Conservation (phyloP, 2,329 filamentous ascomycete species). For the Colletotrichum acutatum region DNA sequence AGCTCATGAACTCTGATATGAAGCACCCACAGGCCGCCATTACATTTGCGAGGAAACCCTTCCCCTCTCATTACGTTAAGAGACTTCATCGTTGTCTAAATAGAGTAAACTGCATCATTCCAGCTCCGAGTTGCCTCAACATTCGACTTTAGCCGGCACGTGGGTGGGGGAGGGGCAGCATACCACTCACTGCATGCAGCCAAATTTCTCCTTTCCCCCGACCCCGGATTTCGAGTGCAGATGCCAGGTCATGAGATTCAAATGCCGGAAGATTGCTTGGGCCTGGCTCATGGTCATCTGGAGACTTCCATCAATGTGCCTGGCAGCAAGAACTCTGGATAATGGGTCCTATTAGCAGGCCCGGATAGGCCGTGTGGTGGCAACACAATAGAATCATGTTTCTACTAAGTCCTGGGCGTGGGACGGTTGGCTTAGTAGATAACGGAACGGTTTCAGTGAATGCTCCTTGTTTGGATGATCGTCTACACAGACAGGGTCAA, state of each 20-base stretch:
- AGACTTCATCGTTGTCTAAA: neutral
- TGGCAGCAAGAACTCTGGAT: neutral
- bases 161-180: neutral
- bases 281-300: neutral
- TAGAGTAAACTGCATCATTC: neutral
- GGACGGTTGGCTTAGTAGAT: neutral
- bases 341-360: neutral
- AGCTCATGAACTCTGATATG: no score
- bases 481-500: neutral
- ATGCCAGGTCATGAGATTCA: neutral
- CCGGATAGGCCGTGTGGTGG: neutral
- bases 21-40: neutral
- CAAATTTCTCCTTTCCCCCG: conserved; percentile 22
- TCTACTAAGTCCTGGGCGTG: no score
- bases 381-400: neutral
- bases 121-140: neutral
- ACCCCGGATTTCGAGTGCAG: neutral
- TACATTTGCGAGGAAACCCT: neutral
- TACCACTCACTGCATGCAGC: neutral
- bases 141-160: conserved; percentile 18
- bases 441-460: neutral
- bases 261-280: neutral
- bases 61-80: no score
- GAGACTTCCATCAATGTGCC: no score
- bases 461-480: neutral